These are phyloP conservation scores for Globisporangium takayamanum DNA, from an alignment of 352 stramenopile species.

Conservation along the genomic window DNA sequence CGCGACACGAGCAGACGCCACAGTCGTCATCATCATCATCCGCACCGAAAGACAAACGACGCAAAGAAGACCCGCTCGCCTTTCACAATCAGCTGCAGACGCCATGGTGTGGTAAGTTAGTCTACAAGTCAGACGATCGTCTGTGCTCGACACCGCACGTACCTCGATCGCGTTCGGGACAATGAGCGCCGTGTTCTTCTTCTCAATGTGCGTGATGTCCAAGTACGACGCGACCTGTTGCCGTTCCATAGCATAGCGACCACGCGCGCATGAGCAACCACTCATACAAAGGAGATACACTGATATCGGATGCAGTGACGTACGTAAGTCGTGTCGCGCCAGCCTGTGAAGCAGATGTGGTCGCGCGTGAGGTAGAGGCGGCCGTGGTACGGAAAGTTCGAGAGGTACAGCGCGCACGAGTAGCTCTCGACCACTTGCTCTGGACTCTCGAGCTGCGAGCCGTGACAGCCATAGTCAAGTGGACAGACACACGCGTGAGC, in stretches of 20 bases:
- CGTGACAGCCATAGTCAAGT: not conserved
- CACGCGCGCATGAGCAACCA: not conserved
- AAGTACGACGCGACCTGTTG: constrained; percentile 59
- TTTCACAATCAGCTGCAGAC: constrained; percentile 46
- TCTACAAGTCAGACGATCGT: not conserved
- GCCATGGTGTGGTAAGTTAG: not conserved
- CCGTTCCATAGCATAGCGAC: not conserved
- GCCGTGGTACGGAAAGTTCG: constrained; percentile 78
- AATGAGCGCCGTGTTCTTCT: constrained; percentile 83
- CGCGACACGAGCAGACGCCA: too few species aligned
- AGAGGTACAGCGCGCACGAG: constrained; percentile 72
- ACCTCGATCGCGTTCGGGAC: constrained; percentile 85
- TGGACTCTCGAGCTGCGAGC: constrained; percentile 38
- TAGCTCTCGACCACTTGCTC: constrained; percentile 84
- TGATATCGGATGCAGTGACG: constrained; percentile 6
- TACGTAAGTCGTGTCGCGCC: constrained; percentile 78
- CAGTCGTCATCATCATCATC: not conserved
- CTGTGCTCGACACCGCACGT: not conserved
- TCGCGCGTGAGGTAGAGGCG: constrained; percentile 71
- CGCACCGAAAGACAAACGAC: constrained; percentile 77
- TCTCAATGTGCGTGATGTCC: constrained; percentile 70
- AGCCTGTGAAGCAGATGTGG: constrained; percentile 77
- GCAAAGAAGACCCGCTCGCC: constrained; percentile 74
- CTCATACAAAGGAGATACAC: not conserved
- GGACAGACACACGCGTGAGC: not conserved